Evolutionary conservation across 805 yeast species (phyloP).

Genomic region (Sugiyamaella floridensis): DNA sequence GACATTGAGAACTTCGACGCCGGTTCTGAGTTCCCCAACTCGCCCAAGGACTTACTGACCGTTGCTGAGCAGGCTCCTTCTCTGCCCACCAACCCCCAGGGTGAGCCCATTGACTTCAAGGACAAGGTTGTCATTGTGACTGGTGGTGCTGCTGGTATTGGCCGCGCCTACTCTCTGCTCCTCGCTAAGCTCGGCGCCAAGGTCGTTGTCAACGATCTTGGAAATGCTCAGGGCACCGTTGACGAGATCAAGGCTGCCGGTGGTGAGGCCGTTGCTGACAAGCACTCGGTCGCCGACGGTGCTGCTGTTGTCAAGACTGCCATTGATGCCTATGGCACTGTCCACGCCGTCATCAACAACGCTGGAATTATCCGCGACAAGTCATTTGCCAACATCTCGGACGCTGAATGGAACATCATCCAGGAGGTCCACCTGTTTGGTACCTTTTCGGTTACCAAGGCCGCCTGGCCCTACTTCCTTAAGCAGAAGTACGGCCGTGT

Average conservation of each 20-base stretch:
- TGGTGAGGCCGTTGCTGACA: conserved; percentile 76
- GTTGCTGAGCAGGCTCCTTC: conserved; percentile 49
- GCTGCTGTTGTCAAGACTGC: conserved; percentile 73
- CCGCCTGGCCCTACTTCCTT: conserved; percentile 86
- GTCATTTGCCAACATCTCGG: conserved; percentile 78
- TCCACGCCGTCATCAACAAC: conserved; percentile 81
- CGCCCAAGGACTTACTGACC: conserved; percentile 61
- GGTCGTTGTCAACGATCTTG: conserved; percentile 80
- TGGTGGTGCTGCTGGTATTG: conserved; percentile 94
- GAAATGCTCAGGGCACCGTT: conserved; percentile 65
- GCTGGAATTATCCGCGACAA: conserved; percentile 93
- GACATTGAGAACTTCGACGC: conserved; percentile 54
- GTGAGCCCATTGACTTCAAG: conserved; percentile 53
- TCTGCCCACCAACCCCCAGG: conserved; percentile 55
- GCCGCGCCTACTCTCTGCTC: conserved; percentile 78
- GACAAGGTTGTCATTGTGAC: conserved; percentile 86
- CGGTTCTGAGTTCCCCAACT: conserved; percentile 59
- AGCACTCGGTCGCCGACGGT: conserved; percentile 77
- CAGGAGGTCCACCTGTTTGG: conserved; percentile 77
- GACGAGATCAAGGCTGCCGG: conserved; percentile 66
- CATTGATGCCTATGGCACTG: conserved; percentile 65
- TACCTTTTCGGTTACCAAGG: conserved; percentile 71
- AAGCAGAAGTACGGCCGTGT: conserved; percentile 76
- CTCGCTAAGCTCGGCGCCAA: conserved; percentile 91
- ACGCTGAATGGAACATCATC: conserved; percentile 76